Evolutionary conservation across 352 stramenopile genomes (phyloP), one percentile per base, ranked within the genome.

Genomic region (Phytophthora fragariae): DNA sequence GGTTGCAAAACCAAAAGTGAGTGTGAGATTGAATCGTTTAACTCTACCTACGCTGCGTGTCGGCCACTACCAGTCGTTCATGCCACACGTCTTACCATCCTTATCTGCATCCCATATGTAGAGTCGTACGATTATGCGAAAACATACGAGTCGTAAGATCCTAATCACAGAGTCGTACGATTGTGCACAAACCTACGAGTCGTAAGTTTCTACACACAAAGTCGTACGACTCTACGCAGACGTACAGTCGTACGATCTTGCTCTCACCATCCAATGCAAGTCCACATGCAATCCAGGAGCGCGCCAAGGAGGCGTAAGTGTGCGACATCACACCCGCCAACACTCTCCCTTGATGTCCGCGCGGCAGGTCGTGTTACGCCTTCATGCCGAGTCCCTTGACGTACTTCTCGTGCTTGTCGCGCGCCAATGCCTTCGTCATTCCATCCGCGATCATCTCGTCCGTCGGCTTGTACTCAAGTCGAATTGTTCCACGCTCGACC

Each of bases 1-100:
- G 47, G 19, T 54, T 54, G 47, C 8, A 54, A 54, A 54, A 31
- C n/a, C 17, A 54, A 54, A 54, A 29, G 47, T 24, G 47, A 54
- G 5, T 15, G 17, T 29, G 47, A 54, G 47, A 54, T 29, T 54
- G 47, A 54, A 29, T 54, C 47, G n/a, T 2, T 54, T 54, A 49
- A 19, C 41, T 29, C 47, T 54, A 31, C n/a, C n/a, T 54, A 24
- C 19, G 6, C n/a, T 54, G 41, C 11, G 19, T 5, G 15, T 17
- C 41, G 41, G 41, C 41, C 41, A 3, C 27, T 31, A 49, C n/a
- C 47, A 29, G 5, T 31, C 27, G 27, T 31, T 31, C 27, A 31
- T 31, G 27, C 8, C 47, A 11, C n/a, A 54, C 8, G 19, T 6
- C 47, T n/a, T 54, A n/a, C 47, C 27, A 54, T 54, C 47, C 47